Base-by-base conservation (phyloP, 2,329 filamentous ascomycete genomes). In the Metarhizium rileyi region DNA sequence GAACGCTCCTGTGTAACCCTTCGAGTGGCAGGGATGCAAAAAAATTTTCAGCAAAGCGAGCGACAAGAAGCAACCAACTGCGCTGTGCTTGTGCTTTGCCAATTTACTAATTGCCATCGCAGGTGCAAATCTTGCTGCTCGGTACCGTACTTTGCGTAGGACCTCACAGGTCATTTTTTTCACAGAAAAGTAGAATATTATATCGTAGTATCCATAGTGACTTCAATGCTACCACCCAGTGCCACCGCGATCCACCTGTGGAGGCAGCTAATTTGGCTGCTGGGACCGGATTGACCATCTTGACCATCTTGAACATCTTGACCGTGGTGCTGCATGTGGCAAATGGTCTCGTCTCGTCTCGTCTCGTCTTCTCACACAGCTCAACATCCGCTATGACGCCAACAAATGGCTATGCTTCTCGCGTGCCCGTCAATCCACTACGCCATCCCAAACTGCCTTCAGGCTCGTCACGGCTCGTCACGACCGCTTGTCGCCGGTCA, bases 401-500 rank as follows among this genome's bases (percentile, higher is more conserved):
- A n/a, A 16, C n/a, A 5, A 5, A 14, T 38, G 41, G 41, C 25
- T 27, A 18, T 25, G 38, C 36, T 48, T 43, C 46, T 35, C 30
- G 46, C 38, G 35, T 40, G 46, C 10, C 20, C 9, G 12, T 40
- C 20, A 40, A 40, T 22, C 20, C 7, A 22, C 7, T 18, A 40
- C 8, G 36, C n/a, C 38, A 9, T 42, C 38, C 12, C 4, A 23
- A 14, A 4, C n/a, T n/a, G n/a, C n/a, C n/a, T n/a, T n/a, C n/a
- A n/a, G n/a, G n/a, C n/a, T 8, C 27, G 12, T 52, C 49, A 50
- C 53, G 51, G 51, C 36, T 50, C 43, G 49, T 50, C 41, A 28
- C 46, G 41, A 22, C 50, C 50, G 50, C 51, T 47, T 44, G 36
- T 49, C 42, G 43, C 54, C 49, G 54, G 49, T 46, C 52, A 46